Evolutionary conservation across 208 protist genomes (phyloP).

Genomic region (Leishmania braziliensis): DNA sequence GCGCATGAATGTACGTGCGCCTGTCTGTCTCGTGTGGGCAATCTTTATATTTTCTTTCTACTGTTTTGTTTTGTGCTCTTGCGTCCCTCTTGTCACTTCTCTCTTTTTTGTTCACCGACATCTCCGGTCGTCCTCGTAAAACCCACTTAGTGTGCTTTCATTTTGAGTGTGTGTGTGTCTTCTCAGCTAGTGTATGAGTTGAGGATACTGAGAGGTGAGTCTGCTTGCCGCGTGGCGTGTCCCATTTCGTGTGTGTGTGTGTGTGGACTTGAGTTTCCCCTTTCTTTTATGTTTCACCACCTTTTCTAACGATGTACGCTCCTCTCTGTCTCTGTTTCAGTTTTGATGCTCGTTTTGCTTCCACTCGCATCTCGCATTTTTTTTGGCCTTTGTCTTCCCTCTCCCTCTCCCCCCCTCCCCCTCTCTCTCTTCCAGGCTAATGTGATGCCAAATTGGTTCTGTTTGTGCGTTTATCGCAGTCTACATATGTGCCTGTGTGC

Average conservation of each 20-base stretch:
- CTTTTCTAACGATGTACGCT: background rate
- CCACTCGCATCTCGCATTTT: background rate
- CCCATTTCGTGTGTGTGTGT: background rate
- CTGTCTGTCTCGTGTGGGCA: background rate
- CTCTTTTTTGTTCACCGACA: background rate
- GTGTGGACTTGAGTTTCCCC: background rate
- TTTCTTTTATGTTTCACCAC: background rate
- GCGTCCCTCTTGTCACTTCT: background rate
- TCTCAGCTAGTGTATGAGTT: background rate
- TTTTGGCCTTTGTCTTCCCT: background rate
- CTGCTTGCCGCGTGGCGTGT: background rate
- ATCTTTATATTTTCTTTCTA: background rate
- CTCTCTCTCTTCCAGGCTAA: background rate
- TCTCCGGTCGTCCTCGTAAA: background rate
- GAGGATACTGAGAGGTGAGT: background rate
- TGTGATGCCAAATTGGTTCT: background rate
- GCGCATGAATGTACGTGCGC: background rate
- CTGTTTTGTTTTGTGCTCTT: background rate
- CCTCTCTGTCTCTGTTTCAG: background rate
- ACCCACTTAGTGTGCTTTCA: background rate
- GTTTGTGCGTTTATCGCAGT: background rate
- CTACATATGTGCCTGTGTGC: background rate
- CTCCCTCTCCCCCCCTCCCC: background rate
- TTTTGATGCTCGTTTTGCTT: slow-evolving; percentile 2
- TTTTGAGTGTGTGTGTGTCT: background rate